Percentiles rank a stretch among this genome's conserved stretches.
Conservation (phyloP, 2,329 filamentous ascomycete genomes). For the Parafenestella ontariensis region DNA sequence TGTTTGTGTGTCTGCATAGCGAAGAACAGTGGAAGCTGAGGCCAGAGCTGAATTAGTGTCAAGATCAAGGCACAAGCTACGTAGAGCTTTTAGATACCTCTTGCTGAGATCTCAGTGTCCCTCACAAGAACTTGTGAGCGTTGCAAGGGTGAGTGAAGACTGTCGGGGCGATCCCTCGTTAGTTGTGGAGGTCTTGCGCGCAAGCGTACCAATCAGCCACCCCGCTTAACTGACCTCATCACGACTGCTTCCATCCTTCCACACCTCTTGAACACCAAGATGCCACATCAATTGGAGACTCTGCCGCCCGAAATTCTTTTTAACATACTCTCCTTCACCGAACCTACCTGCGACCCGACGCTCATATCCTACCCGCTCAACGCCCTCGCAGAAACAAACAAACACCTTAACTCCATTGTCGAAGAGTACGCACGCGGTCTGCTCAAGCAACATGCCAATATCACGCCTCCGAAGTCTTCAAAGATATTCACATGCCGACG, state of each 20-base stretch:
- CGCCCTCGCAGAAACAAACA: constrained; percentile 30
- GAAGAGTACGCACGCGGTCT: constrained; percentile 41
- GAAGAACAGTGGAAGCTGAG: too few relatives aligned
- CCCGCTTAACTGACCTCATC: background rate
- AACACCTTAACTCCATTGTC: constrained; percentile 28
- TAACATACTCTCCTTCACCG: constrained; percentile 31
- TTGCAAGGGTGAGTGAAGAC: too few relatives aligned
- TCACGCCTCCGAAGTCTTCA: constrained; percentile 20
- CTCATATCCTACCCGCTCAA: constrained; percentile 26
- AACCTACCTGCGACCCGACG: constrained; percentile 13
- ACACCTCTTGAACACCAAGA: background rate
- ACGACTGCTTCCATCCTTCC: background rate
- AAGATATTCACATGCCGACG: constrained; percentile 26
- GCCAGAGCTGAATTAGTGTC: too few relatives aligned
- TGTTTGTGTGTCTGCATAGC: too few relatives aligned
- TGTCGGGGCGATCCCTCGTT: too few relatives aligned
- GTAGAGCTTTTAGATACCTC: too few relatives aligned
- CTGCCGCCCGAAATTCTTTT: constrained; percentile 41
- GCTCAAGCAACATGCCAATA: constrained; percentile 30
- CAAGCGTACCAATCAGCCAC: background rate
- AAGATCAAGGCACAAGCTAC: too few relatives aligned
- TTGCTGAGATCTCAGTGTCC: too few relatives aligned
- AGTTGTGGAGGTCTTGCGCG: background rate
- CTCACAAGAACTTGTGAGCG: too few relatives aligned
- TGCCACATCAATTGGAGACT: constrained; percentile 15